A percentile compares a stretch with the other conserved stretches of the same genome.
Evolutionary conservation across 768 basidiomycete genomes (phyloP).

Genomic region (Psilocybe cyanescens): DNA sequence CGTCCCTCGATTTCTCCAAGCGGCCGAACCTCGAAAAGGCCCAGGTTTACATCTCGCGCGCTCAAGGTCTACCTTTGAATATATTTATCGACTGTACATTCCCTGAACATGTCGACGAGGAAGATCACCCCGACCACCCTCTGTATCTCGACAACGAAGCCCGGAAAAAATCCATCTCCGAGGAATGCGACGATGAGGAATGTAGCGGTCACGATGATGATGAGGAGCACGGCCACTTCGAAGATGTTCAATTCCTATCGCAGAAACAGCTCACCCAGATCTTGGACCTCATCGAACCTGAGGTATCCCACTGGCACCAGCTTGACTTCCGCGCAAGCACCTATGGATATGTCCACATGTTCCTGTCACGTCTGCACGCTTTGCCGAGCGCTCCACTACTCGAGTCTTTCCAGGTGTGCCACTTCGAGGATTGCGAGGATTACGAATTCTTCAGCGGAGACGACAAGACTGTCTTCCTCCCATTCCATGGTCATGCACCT

Average conservation of each 20-base stretch:
- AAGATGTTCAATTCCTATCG: constrained; percentile 27
- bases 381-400: constrained; percentile 56
- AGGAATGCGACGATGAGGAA: constrained; percentile 17
- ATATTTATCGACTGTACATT: constrained; percentile 52
- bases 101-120: constrained; percentile 29
- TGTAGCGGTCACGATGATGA: constrained; percentile 11
- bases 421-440: constrained; percentile 54
- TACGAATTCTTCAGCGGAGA: constrained; percentile 41
- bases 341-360: constrained; percentile 49
- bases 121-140: constrained; percentile 27
- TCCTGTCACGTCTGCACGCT: constrained; percentile 46
- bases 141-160: constrained; percentile 25
- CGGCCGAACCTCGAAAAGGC: constrained; percentile 48
- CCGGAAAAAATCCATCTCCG: constrained; percentile 6
- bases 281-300: constrained; percentile 51
- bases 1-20: constrained; percentile 42
- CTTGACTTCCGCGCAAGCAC: constrained; percentile 49
- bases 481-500: constrained; percentile 62
- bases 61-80: constrained; percentile 56
- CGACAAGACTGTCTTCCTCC: constrained; percentile 43
- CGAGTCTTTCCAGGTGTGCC: constrained; percentile 56
- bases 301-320: constrained; percentile 55
- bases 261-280: constrained; percentile 37
- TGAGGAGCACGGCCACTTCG: constrained; percentile 3
- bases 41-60: constrained; percentile 51